phyloP scores from a whole-genome alignment of 2,329 filamentous ascomycete species.

The Knufia fluminis region DNA sequence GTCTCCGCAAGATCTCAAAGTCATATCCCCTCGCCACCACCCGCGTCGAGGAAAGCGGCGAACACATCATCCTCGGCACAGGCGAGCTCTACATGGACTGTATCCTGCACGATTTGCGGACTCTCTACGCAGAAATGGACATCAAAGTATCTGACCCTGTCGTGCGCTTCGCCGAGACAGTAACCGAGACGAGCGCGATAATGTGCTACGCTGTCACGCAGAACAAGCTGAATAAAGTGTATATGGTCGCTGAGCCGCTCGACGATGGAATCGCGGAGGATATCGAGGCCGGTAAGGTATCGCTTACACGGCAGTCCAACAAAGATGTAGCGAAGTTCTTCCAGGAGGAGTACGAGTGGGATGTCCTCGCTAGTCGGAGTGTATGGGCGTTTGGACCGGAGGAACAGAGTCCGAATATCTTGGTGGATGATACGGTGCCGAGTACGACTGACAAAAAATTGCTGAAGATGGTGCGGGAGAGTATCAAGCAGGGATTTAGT shows the following conservation, averaged over 20 bases:
- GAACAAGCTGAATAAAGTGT: conserved; percentile 99
- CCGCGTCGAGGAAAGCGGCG: conserved; percentile 95
- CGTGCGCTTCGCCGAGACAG: conserved; percentile 94
- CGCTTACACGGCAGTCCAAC: conserved; percentile 74
- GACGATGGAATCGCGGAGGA: conserved; percentile 92
- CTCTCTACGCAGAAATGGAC: conserved; percentile 97
- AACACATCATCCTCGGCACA: conserved; percentile 89
- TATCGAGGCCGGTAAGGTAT: conserved; percentile 83
- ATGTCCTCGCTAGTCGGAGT: conserved; percentile 83
- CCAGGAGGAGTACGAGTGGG: conserved; percentile 94
- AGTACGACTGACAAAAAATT: conserved; percentile 91
- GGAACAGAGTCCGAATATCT: conserved; percentile 85
- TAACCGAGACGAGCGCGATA: conserved; percentile 91
- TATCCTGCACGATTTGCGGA: conserved; percentile 85
- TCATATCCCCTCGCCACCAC: conserved; percentile 92
- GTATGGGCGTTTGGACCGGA: conserved; percentile 99
- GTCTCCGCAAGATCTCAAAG: conserved; percentile 93
- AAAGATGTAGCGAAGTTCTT: conserved; percentile 94
- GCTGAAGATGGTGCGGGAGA: conserved; percentile 77
- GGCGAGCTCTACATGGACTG: conserved; percentile 99
- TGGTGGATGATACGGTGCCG: conserved; percentile 92
- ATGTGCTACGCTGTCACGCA: conserved; percentile 97
- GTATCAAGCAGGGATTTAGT: conserved; percentile 88
- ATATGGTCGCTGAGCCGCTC: conserved; percentile 92
- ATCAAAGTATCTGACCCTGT: conserved; percentile 98